A percentile compares a stretch with the other conserved stretches of the same genome.
Conservation (phyloP, 352 stramenopile species). For the Pythium aquatile region DNA sequence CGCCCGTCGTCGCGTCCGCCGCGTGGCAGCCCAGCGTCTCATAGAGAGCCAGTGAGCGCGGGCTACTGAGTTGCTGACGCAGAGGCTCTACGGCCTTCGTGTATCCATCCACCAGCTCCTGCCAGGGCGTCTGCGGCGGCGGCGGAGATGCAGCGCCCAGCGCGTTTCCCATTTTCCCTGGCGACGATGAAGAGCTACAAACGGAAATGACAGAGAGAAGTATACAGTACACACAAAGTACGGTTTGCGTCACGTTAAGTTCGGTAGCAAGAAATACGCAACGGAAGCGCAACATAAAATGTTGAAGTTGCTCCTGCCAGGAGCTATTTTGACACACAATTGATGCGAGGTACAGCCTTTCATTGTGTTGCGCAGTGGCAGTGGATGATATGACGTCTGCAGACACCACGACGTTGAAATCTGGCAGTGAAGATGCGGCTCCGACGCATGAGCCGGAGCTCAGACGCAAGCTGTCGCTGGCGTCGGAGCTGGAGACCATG, state of each 20-base stretch:
- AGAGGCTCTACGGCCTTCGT: not conserved
- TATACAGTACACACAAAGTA: not conserved
- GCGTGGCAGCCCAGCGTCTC: slow-evolving; percentile 22
- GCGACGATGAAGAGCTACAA: not conserved
- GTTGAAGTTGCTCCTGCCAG: not conserved
- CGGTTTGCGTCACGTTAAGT: not conserved
- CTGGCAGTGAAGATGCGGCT: not conserved
- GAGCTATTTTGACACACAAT: slow-evolving; percentile 3
- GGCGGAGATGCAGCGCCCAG: not conserved
- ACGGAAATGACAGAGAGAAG: not conserved
- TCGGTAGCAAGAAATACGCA: not conserved
- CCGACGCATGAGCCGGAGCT: not conserved
- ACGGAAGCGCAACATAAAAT: not conserved
- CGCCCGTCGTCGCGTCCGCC: slow-evolving; percentile 31
- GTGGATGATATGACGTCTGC: not conserved
- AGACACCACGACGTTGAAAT: not conserved
- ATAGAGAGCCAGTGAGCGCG: slow-evolving; percentile 25
- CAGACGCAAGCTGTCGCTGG: slow-evolving; percentile 29
- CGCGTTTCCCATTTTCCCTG: slow-evolving; percentile 1
- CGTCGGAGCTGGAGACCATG: slow-evolving; percentile 32
- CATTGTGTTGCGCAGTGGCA: not conserved
- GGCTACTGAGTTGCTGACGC: slow-evolving; percentile 20
- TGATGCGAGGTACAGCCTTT: not conserved
- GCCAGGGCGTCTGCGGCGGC: not conserved
- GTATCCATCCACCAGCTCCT: not conserved